A percentile compares a stretch with the other conserved stretches of the same genome.
These are phyloP conservation scores for Phlebiopsis gigantea DNA, from an alignment of 768 basidiomycete genomes.

Conservation along the genomic window DNA sequence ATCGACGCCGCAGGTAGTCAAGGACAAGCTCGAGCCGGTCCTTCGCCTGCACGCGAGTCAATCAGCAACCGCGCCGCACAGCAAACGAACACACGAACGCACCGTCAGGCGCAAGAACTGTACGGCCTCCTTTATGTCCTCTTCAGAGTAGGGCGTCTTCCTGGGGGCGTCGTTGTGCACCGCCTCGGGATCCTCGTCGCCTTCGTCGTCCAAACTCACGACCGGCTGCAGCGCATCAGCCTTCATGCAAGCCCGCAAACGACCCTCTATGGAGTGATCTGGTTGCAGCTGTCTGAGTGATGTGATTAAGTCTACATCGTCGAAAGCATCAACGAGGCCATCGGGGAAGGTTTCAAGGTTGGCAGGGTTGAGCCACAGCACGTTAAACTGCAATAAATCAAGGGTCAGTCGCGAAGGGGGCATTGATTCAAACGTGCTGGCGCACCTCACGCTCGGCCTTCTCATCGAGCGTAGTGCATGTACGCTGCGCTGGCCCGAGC, in stretches of 20 bases:
- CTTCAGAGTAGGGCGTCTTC: conserved; percentile 38
- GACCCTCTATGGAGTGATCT: conserved; percentile 33
- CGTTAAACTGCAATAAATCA: conserved; percentile 57
- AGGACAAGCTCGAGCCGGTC: conserved; percentile 66
- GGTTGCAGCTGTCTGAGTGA: conserved; percentile 15
- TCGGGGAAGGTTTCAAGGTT: conserved; percentile 61
- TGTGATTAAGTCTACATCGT: conserved; percentile 30
- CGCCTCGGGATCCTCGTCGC: conserved; percentile 16
- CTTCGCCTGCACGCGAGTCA: conserved; percentile 46
- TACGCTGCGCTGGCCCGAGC: conserved; percentile 66
- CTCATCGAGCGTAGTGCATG: conserved; percentile 73
- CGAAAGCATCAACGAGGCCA: conserved; percentile 57
- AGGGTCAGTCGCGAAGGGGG: conserved; percentile 9
- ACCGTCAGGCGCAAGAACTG: conserved; percentile 68
- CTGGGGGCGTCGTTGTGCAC: conserved; percentile 11
- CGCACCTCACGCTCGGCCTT: conserved; percentile 60
- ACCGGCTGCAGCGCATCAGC: conserved; percentile 61
- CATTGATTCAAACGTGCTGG: conserved; percentile 12
- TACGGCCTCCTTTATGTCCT: conserved; percentile 59
- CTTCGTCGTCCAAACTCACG: conserved; percentile 29
- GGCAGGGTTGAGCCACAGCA: conserved; percentile 70
- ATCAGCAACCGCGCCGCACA: not conserved
- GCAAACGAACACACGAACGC: conserved; percentile 14
- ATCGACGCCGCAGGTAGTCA: conserved; percentile 64
- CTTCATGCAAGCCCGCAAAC: conserved; percentile 71